These are phyloP conservation scores for Chondrus crispus DNA, from an alignment of 23 red algal species.

Conservation along the genomic window DNA sequence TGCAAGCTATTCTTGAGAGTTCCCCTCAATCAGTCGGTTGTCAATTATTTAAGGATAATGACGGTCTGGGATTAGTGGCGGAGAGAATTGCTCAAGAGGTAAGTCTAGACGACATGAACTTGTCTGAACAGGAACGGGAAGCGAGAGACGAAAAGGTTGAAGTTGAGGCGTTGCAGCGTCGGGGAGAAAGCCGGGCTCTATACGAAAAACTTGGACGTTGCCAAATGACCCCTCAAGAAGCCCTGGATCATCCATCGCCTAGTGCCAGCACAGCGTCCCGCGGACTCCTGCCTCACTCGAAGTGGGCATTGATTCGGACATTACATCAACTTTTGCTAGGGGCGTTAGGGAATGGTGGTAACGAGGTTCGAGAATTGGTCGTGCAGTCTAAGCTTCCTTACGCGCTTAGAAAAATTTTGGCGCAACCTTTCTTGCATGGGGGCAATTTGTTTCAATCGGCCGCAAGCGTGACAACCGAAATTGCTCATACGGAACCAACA, in stretches of 20 bases:
- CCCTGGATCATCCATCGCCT: conserved; percentile 41
- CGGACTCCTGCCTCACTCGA: conserved; percentile 62
- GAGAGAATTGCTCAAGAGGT: conserved; percentile 51
- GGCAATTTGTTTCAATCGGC: conserved; percentile 81
- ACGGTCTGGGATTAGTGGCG: conserved; percentile 37
- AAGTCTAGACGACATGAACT: background rate
- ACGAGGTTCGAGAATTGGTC: conserved; percentile 62
- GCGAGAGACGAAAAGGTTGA: conserved; percentile 57
- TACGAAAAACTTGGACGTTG: conserved; percentile 36
- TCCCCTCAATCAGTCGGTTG: conserved; percentile 26
- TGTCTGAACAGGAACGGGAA: background rate
- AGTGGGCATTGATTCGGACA: conserved; percentile 57
- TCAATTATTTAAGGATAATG: conserved; percentile 48
- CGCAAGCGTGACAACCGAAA: conserved; percentile 60
- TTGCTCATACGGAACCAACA: conserved; percentile 90
- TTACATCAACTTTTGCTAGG: conserved; percentile 62
- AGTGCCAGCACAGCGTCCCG: conserved; percentile 60
- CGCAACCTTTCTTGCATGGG: conserved; percentile 71
- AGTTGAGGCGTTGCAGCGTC: conserved; percentile 16
- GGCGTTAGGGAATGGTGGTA: conserved; percentile 40
- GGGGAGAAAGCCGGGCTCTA: conserved; percentile 57
- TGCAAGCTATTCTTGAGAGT: conserved; percentile 57
- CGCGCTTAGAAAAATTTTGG: conserved; percentile 64
- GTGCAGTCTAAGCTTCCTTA: conserved; percentile 43
- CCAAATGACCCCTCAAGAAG: conserved; percentile 44